Percentiles rank a stretch among this genome's conserved stretches.
Evolutionary conservation across 495 filamentous ascomycete genomes (phyloP).

Genomic region (Penicillium manginii): DNA sequence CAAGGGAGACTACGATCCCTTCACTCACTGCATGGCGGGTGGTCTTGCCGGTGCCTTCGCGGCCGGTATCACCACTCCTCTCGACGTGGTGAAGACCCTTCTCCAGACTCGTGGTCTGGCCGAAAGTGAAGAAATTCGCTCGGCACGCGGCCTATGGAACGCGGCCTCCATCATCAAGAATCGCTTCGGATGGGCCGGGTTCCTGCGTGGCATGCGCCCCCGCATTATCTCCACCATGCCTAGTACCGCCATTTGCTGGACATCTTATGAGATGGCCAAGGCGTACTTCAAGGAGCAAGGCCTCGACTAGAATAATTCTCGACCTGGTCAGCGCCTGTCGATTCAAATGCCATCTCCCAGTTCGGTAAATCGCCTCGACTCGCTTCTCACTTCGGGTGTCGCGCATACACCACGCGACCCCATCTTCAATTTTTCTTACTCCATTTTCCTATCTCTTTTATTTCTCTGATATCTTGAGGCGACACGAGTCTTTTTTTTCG

Average conservation of each 20-base stretch:
- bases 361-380: slow-evolving; percentile 7
- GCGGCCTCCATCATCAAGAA: slow-evolving; percentile 82
- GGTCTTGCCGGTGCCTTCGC: slow-evolving; percentile 92
- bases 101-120: slow-evolving; percentile 89
- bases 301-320: background rate
- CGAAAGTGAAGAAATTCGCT: slow-evolving; percentile 78
- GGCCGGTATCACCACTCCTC: slow-evolving; percentile 88
- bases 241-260: slow-evolving; percentile 97
- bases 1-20: slow-evolving; percentile 78
- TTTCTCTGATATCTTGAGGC: slow-evolving; percentile 20
- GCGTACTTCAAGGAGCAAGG: slow-evolving; percentile 63
- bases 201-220: slow-evolving; percentile 89
- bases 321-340: slow-evolving; percentile 14
- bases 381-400: slow-evolving; percentile 10
- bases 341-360: slow-evolving; percentile 13
- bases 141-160: slow-evolving; percentile 79
- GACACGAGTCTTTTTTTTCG: slow-evolving; percentile 21
- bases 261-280: slow-evolving; percentile 80
- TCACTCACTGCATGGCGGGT: slow-evolving; percentile 89
- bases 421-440: background rate
- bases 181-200: slow-evolving; percentile 82
- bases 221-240: slow-evolving; percentile 96
- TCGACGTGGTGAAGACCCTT: slow-evolving; percentile 98
- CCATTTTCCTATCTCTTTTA: background rate
- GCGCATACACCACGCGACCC: slow-evolving; percentile 15